Conservation (phyloP, 176 grass and related monocot species). For the Triticum monococcum region DNA sequence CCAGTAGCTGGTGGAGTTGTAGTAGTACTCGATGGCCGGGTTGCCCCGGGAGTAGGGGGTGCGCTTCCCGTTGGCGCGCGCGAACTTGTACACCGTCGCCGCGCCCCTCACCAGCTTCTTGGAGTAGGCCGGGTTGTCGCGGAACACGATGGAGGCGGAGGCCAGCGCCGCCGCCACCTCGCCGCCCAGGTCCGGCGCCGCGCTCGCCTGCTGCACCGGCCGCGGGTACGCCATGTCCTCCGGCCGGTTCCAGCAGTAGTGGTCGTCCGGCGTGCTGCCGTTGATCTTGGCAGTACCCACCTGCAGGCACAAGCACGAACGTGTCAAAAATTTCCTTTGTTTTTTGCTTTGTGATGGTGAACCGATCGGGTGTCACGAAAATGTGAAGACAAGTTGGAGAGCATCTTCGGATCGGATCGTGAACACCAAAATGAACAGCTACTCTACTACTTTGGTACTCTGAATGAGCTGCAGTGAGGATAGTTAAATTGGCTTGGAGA, state of each 20-base stretch:
- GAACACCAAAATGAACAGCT: not conserved
- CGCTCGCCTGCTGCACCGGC: not conserved
- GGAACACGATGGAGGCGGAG: constrained; percentile 88
- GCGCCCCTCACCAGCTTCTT: constrained; percentile 71
- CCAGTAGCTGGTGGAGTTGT: constrained; percentile 89
- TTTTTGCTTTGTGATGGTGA: not conserved
- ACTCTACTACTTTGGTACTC: too few species aligned
- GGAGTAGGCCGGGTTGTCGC: constrained; percentile 76
- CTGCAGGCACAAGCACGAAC: constrained; percentile 17
- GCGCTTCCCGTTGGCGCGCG: constrained; percentile 45
- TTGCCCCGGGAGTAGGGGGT: constrained; percentile 56
- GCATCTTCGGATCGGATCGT: constrained; percentile 13
- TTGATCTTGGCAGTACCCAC: constrained; percentile 55
- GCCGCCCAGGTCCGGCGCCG: constrained; percentile 68
- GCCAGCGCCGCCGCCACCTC: constrained; percentile 87
- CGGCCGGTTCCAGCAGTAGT: constrained; percentile 91
- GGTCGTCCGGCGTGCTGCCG: constrained; percentile 58
- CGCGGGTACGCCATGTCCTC: constrained; percentile 92
- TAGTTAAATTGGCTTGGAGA: not conserved
- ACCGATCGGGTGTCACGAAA: not conserved
- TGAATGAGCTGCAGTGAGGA: not conserved
- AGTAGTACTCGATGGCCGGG: constrained; percentile 55
- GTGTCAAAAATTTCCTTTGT: not conserved
- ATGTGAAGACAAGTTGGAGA: not conserved
- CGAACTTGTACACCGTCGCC: constrained; percentile 77